These are phyloP conservation scores for Alternaria postmessia DNA, from an alignment of 2,329 filamentous ascomycete genomes.

Conservation along the genomic window DNA sequence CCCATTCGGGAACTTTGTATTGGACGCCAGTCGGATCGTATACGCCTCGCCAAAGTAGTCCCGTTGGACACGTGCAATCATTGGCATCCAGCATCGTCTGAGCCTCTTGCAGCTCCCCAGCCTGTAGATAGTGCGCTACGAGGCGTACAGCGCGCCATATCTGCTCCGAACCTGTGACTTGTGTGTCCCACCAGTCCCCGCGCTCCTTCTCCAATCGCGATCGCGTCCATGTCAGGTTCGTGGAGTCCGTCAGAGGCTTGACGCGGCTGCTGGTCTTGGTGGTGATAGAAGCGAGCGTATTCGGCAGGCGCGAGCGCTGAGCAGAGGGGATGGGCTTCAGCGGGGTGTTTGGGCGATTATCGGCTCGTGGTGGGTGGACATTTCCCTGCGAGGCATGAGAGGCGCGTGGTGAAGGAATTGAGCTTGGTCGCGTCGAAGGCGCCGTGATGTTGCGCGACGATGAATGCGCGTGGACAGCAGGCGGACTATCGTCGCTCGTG, in stretches of 20 bases:
- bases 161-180: slow-evolving; percentile 78
- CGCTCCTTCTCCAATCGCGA: slow-evolving; percentile 74
- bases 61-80: slow-evolving; percentile 61
- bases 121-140: slow-evolving; percentile 73
- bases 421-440: slow-evolving; percentile 31
- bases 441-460: slow-evolving; percentile 42
- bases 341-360: slow-evolving; percentile 37
- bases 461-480: slow-evolving; percentile 24
- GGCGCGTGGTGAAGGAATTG: slow-evolving; percentile 27
- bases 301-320: slow-evolving; percentile 42
- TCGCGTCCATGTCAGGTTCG: slow-evolving; percentile 59
- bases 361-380: slow-evolving; percentile 6
- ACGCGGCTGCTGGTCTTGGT: slow-evolving; percentile 31
- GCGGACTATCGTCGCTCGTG: slow-evolving; percentile 8
- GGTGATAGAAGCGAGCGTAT: slow-evolving; percentile 32
- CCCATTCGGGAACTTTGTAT: slow-evolving; percentile 57
- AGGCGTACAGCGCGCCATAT: slow-evolving; percentile 80
- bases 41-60: slow-evolving; percentile 52
- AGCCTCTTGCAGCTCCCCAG: slow-evolving; percentile 61
- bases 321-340: slow-evolving; percentile 35
- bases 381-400: slow-evolving; percentile 31
- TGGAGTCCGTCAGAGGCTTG: slow-evolving; percentile 31
- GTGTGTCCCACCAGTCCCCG: slow-evolving; percentile 87
- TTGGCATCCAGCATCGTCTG: slow-evolving; percentile 83
- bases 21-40: slow-evolving; percentile 55